A percentile compares a stretch with the other conserved stretches of the same genome.
Conservation (phyloP, 2,329 filamentous ascomycete genomes). For the Arthrocladium fulminans region DNA sequence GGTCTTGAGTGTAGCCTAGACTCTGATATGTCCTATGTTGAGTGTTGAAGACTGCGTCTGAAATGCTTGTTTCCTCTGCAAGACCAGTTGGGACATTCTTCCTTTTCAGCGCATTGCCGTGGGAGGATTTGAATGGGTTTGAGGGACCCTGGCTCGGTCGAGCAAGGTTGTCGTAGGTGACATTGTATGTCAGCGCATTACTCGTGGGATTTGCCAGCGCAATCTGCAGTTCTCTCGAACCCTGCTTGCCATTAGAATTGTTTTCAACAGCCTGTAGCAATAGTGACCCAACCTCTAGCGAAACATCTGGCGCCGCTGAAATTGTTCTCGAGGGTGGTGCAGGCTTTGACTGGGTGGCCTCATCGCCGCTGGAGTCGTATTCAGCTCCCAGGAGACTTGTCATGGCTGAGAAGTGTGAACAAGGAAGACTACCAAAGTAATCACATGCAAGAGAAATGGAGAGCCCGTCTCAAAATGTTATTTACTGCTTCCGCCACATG, state of each 20-base stretch:
- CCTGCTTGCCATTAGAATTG: constrained; percentile 34
- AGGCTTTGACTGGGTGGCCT: constrained; percentile 23
- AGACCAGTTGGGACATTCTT: constrained; percentile 78
- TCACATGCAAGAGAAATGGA: no score
- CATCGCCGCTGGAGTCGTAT: constrained; percentile 42
- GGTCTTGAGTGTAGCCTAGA: constrained; percentile 45
- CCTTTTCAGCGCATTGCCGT: constrained; percentile 53
- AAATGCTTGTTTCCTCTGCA: constrained; percentile 80
- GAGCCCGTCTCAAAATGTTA: no score
- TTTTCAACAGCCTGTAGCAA: background rate
- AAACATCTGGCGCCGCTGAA: constrained; percentile 45
- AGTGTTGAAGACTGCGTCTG: constrained; percentile 79
- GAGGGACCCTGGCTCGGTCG: constrained; percentile 58
- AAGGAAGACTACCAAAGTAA: no score
- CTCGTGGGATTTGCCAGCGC: constrained; percentile 45
- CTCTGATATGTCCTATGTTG: constrained; percentile 79
- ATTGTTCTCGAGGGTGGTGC: constrained; percentile 29
- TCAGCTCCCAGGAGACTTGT: constrained; percentile 35
- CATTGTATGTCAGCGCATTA: constrained; percentile 44
- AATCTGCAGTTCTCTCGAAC: constrained; percentile 42
- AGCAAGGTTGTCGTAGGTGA: constrained; percentile 62
- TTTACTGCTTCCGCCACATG: no score
- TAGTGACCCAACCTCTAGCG: constrained; percentile 47
- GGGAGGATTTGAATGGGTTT: constrained; percentile 64
- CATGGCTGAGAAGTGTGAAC: constrained; percentile 30